phyloP scores from a whole-genome alignment of 352 stramenopile species.

The Phytophthora cactorum region DNA sequence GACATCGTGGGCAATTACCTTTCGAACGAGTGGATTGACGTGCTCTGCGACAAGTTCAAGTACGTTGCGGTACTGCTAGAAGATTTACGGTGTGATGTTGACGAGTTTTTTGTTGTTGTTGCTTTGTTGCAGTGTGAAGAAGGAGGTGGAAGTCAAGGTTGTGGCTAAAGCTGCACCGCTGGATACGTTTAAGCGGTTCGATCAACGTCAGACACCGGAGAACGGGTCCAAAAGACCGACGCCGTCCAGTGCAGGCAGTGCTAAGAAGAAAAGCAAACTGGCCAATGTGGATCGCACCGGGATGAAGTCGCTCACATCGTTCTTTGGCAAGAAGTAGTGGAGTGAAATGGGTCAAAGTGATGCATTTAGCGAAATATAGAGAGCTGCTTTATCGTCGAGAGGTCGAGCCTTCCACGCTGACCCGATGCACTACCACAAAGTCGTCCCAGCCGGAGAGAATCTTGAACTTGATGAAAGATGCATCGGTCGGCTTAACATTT shows the following conservation, averaged over 20 bases:
- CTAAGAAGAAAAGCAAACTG: constrained; percentile 87
- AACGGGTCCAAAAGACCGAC: constrained; percentile 50
- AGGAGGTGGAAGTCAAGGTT: constrained; percentile 29
- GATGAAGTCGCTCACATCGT: constrained; percentile 88
- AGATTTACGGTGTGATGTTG: background rate
- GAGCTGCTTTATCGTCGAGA: constrained; percentile 37
- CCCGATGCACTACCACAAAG: constrained; percentile 77
- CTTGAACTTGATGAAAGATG: constrained; percentile 86
- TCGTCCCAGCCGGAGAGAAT: constrained; percentile 86
- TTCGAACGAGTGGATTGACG: constrained; percentile 43
- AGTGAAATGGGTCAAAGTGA: constrained; percentile 6
- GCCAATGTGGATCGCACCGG: constrained; percentile 74
- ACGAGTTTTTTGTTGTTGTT: background rate
- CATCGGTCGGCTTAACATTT: constrained; percentile 70
- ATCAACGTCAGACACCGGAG: constrained; percentile 34
- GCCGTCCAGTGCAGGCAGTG: constrained; percentile 27
- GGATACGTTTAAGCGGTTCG: constrained; percentile 45
- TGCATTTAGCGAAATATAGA: constrained; percentile 32
- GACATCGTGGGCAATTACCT: constrained; percentile 69
- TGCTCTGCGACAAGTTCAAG: constrained; percentile 62
- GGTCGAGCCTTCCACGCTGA: constrained; percentile 82
- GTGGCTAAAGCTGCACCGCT: constrained; percentile 20
- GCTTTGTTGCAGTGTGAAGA: constrained; percentile 34
- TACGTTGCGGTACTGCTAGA: constrained; percentile 24
- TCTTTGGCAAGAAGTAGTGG: constrained; percentile 79